Evolutionary conservation across 768 basidiomycete species (phyloP), one percentile per base, ranked within the genome.

Genomic region (Tubosaeta sp.): DNA sequence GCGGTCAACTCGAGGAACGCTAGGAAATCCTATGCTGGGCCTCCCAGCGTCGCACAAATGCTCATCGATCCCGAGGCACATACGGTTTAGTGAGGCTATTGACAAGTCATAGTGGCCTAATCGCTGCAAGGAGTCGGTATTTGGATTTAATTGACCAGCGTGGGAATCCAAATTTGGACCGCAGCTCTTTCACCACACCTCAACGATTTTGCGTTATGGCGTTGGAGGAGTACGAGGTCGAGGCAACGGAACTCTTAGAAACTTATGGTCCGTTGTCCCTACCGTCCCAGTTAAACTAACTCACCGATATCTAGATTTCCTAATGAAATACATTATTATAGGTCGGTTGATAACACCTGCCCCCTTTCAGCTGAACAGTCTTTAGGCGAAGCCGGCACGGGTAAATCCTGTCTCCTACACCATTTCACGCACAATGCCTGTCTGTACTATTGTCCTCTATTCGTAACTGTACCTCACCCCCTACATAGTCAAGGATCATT

Each of bases 301-400:
- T 63, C 55, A 58, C 39, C 36, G n/a, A 8, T 14, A 40, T 51
- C 40, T 69, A 96, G 96, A 99, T 73, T 98, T 96, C 70, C 81
- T 99, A 59, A 92, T 97, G 85, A 99, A 99, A 75, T 93, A 94
- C 72, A 96, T 97, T 65, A 82, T 98, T 59, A 92, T 97, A 62
- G 95, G 95, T 91, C 59, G 52, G 76, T 54, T 12, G 51, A 19
- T 55, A 34, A 36, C 18, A 30, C 46, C 44, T 21, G 45, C 43
- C 41, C 41, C 18, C 51, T 46, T 57, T 32, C 29, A 45, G 29
- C 49, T 52, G 41, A 49, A 44, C 48, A 34, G 10, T 22, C 19
- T 53, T 22, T 54, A 97, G 94, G 94, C 56, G 94, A 97, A 74
- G 90, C 95, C 19, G 95, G 94, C 55, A 90, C 93, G 4, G 96